Evolutionary conservation across 352 stramenopile genomes (phyloP).

Genomic region (Globisporangium polare): DNA sequence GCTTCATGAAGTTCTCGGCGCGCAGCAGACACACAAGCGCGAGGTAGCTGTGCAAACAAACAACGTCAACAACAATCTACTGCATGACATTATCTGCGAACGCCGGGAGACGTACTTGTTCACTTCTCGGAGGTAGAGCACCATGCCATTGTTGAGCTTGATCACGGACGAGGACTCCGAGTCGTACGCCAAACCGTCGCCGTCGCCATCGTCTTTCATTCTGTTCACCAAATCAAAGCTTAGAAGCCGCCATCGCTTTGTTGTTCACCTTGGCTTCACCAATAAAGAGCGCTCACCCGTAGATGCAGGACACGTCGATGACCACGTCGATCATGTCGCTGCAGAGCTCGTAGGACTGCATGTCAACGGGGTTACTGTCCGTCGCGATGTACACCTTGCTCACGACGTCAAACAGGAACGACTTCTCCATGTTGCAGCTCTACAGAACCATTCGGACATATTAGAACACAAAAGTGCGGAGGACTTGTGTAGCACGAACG

Average conservation of each 20-base stretch:
- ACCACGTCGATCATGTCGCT: slow-evolving; percentile 99
- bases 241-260: neutral
- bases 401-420: slow-evolving; percentile 98
- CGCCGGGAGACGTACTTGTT: slow-evolving; percentile 66
- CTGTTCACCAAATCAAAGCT: slow-evolving; percentile 18
- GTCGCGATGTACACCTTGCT: slow-evolving; percentile 99
- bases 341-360: slow-evolving; percentile 97
- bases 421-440: slow-evolving; percentile 99
- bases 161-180: slow-evolving; percentile 96
- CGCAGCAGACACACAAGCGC: slow-evolving; percentile 97
- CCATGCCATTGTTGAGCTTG: slow-evolving; percentile 97
- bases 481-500: neutral
- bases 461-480: neutral
- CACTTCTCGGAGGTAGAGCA: slow-evolving; percentile 92
- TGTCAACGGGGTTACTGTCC: slow-evolving; percentile 97
- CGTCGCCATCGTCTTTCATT: slow-evolving; percentile 90
- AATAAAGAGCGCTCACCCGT: too few relatives aligned
- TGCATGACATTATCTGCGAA: neutral
- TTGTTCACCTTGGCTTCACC: too few relatives aligned
- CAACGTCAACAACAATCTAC: slow-evolving; percentile 10
- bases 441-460: slow-evolving; percentile 23
- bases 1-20: slow-evolving; percentile 96
- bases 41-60: slow-evolving; percentile 72
- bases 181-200: slow-evolving; percentile 93
- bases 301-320: slow-evolving; percentile 99